Evolutionary conservation across 2,329 filamentous ascomycete species (phyloP).

Genomic region (Dothiorella sarmentorum): DNA sequence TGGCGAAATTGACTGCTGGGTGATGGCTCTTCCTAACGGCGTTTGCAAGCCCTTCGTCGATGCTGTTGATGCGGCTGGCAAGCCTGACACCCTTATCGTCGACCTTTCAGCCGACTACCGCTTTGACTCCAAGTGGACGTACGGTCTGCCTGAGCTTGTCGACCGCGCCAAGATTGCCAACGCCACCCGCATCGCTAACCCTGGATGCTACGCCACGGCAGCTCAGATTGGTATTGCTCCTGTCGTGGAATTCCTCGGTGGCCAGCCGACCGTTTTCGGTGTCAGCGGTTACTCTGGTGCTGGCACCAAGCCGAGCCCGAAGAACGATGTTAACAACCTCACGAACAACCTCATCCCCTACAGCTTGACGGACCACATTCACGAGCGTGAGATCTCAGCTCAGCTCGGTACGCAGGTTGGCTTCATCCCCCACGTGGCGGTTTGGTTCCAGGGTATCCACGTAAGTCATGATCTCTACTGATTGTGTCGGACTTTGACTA

Average conservation of each 20-base stretch:
- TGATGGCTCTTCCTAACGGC: slow-evolving; percentile 94
- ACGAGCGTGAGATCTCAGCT: slow-evolving; percentile 82
- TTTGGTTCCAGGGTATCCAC: slow-evolving; percentile 95
- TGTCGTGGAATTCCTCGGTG: slow-evolving; percentile 72
- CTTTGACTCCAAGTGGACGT: slow-evolving; percentile 82
- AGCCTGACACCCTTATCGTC: slow-evolving; percentile 70
- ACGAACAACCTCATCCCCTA: slow-evolving; percentile 88
- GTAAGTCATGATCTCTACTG: slow-evolving; percentile 34
- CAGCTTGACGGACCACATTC: slow-evolving; percentile 87
- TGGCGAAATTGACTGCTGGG: slow-evolving; percentile 89
- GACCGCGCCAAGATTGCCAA: slow-evolving; percentile 72
- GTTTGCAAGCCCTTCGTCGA: slow-evolving; percentile 94
- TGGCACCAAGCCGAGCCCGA: slow-evolving; percentile 87
- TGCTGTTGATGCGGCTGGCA: slow-evolving; percentile 69
- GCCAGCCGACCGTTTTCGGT: slow-evolving; percentile 79
- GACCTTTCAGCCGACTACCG: slow-evolving; percentile 97
- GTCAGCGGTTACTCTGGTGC: slow-evolving; percentile 93
- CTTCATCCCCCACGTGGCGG: slow-evolving; percentile 92
- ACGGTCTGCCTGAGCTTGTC: slow-evolving; percentile 83
- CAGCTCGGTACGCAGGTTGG: slow-evolving; percentile 73
- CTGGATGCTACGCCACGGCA: slow-evolving; percentile 92
- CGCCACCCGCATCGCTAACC: slow-evolving; percentile 82
- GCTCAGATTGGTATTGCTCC: slow-evolving; percentile 87
- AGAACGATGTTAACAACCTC: slow-evolving; percentile 84
- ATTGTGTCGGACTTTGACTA: background rate